Base-by-base conservation (phyloP, 192 early-diverging fungal genomes). In the Coemansia sp. region DNA sequence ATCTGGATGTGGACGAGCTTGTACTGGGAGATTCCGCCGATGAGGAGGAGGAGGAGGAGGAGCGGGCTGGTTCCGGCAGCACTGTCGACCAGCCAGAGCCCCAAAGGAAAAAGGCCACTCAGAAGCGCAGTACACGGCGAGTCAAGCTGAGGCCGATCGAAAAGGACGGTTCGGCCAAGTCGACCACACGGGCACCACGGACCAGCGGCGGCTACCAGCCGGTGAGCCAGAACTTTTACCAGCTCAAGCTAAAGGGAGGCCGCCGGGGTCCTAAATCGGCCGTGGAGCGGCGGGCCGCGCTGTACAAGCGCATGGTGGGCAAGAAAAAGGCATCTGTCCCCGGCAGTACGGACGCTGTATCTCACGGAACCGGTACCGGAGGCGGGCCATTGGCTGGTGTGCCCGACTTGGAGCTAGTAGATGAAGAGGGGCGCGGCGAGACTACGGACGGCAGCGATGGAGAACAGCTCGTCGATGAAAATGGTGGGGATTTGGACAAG, bases 221-320 rank as follows among this genome's bases (percentile, higher is more conserved):
- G 3, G 73, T 76, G 33, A 76, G 73, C 55, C 39, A 38, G 37
- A 76, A 69, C 41, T 76, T 76, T 48, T 68, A 69, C 50, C 60
- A 69, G 38, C 35, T 76, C 1, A 51, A 56, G 12, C 38, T 69
- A 12, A 59, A 56, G 30, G 17, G 54, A 17, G 31, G 61, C 5
- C 52, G 56, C 23, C 66, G 62, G 1, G 58, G 63, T 1, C 47
- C 57, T 14, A 46, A 40, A 40, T 68, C 66, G 5, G 25, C 58
- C 1, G 63, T 62, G 12, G 73, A 63, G 20, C 66, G 66, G 17
- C 60, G 60, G 12, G 37, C 53, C n/a, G 72, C 64, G 3, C 33
- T 75, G 29, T 67, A 67, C 36, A 67, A 75, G 35, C 53, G 72
- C 22, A 67, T 64, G 64, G 22, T 67, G 3, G 39, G 35, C 14